phyloP scores from a whole-genome alignment of 441 rosid species.

The Adansonia grandidieri region DNA sequence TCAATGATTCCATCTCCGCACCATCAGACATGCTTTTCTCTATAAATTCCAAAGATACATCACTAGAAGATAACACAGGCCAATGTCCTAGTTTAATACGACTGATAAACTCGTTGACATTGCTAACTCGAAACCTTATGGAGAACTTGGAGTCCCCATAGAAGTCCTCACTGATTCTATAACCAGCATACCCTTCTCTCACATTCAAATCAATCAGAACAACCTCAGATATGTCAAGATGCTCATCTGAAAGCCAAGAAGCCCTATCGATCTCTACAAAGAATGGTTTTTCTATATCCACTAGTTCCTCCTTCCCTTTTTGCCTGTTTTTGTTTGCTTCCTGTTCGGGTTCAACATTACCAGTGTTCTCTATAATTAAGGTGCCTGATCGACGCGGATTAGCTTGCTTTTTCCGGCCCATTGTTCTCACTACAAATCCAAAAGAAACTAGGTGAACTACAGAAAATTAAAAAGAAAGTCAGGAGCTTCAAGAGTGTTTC shows the following conservation, averaged over 20 bases:
- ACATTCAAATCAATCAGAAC: slow-evolving; percentile 57
- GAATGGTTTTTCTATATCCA: slow-evolving; percentile 51
- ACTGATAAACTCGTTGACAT: slow-evolving; percentile 51
- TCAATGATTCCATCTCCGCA: slow-evolving; percentile 43
- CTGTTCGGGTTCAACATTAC: slow-evolving; percentile 34
- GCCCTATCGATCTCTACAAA: slow-evolving; percentile 56
- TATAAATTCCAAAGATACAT: slow-evolving; percentile 65
- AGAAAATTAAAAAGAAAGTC: slow-evolving; percentile 22
- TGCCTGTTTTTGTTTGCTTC: slow-evolving; percentile 32
- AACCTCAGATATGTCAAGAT: slow-evolving; percentile 82
- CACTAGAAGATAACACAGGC: slow-evolving; percentile 72
- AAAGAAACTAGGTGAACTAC: slow-evolving; percentile 24
- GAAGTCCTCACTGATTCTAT: slow-evolving; percentile 42
- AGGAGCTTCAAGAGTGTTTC: slow-evolving; percentile 7
- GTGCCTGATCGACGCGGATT: slow-evolving; percentile 76
- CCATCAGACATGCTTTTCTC: slow-evolving; percentile 44
- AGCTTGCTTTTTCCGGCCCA: slow-evolving; percentile 93
- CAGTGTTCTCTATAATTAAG: slow-evolving; percentile 39
- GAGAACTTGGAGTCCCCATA: slow-evolving; percentile 50
- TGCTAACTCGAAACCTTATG: slow-evolving; percentile 66
- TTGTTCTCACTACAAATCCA: slow-evolving; percentile 43
- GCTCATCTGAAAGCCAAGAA: slow-evolving; percentile 55
- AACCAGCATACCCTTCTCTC: slow-evolving; percentile 47
- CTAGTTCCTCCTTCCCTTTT: slow-evolving; percentile 31
- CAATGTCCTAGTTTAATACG: slow-evolving; percentile 92